Evolutionary conservation across 768 basidiomycete genomes (phyloP), one percentile per base, ranked within the genome.

Genomic region (Mycena belliarum): DNA sequence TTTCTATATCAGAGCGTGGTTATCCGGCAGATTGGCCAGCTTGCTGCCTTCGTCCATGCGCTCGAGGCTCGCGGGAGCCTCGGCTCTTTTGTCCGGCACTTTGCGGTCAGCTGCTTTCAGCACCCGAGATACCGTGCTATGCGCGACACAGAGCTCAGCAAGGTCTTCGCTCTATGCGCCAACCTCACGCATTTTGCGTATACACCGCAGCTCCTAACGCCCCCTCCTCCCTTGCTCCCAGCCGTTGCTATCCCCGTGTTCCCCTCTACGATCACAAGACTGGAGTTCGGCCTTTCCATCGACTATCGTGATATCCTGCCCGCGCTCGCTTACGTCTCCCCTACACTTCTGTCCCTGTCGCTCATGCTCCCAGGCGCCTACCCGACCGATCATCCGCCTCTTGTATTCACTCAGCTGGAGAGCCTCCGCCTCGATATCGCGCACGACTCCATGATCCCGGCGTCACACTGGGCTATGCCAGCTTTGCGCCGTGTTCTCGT

Each of bases 1-100:
- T 38, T 69, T 32, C 59, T 73, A 5, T 74, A 72, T 49, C 58
- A 67, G 43, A 59, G 67, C 18, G 49, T 73, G 16, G 60, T 52
- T 35, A 59, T 74, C 35, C 68, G 61, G 11, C 61, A 59, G 7
- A 47, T 64, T n/a, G 63, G 56, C 24, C 68, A 72, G 43, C 55
- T 72, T 4, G 47, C 52, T 21, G 57, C 52, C 4, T 60, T 72
- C 11, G 59, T 65, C 15, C 29, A 45, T 8, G 25, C 52, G 6
- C 43, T 53, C 6, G 44, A 53, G 15, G 25, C 18, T 2, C 43
- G 52, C 1, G 23, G 37, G 11, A 44, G 25, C 11, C 33, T 53
- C 4, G 43, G 43, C 8, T 9, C 24, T 5, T 25, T 45, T 7
- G 52, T 53, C 2, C 32, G 42, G 7, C 23, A 20, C 32, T 24